A percentile compares a stretch with the other conserved stretches of the same genome.
phyloP scores from a whole-genome alignment of 345 rosid genomes.

The Nasturtium officinale region DNA sequence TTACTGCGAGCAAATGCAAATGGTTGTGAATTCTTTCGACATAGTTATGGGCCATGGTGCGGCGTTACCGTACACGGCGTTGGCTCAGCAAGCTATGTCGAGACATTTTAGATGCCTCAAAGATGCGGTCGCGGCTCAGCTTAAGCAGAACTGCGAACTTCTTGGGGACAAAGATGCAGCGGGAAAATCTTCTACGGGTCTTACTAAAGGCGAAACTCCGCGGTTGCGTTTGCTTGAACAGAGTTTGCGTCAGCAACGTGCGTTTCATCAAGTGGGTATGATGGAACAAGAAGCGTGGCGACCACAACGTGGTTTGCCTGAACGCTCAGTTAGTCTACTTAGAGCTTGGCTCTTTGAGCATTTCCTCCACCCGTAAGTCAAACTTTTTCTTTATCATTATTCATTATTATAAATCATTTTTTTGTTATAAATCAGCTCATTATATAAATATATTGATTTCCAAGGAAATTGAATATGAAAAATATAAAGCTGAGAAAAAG shows the following conservation, averaged over 20 bases:
- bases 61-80: slow-evolving; percentile 86
- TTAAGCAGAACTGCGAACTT: slow-evolving; percentile 75
- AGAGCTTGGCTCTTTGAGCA: slow-evolving; percentile 99
- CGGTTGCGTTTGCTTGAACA: slow-evolving; percentile 81
- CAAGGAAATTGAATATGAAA: background rate
- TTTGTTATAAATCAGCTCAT: background rate
- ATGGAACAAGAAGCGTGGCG: slow-evolving; percentile 99
- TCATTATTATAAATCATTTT: background rate
- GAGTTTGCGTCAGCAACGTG: slow-evolving; percentile 87
- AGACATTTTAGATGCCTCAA: slow-evolving; percentile 91
- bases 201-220: slow-evolving; percentile 95
- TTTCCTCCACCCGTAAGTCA: slow-evolving; percentile 97
- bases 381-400: slow-evolving; percentile 9
- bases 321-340: slow-evolving; percentile 85
- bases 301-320: slow-evolving; percentile 97
- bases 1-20: slow-evolving; percentile 96
- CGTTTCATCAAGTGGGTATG: slow-evolving; percentile 94
- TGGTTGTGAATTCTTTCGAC: slow-evolving; percentile 95
- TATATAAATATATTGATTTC: background rate
- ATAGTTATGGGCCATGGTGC: slow-evolving; percentile 90
- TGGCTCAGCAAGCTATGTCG: slow-evolving; percentile 99
- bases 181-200: slow-evolving; percentile 55
- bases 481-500: slow-evolving; percentile 21
- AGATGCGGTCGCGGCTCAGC: slow-evolving; percentile 71
- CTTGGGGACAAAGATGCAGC: slow-evolving; percentile 80